Base-by-base conservation (phyloP, 2,329 filamentous ascomycete species). In the Aspergillus japonicus region DNA sequence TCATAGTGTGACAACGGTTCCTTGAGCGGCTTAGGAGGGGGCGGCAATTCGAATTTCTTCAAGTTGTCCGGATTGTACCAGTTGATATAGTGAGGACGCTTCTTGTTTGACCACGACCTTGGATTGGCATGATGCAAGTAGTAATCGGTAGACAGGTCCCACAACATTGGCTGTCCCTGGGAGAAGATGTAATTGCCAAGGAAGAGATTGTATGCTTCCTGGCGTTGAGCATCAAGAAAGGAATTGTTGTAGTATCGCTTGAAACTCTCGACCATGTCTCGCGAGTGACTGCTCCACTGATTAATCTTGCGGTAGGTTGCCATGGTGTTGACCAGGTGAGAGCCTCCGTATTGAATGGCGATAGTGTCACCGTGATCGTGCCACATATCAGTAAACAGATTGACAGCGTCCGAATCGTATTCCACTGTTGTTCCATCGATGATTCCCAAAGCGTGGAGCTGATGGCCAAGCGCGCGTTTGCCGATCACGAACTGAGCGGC, bases 221-320 rank as follows among this genome's bases (percentile, higher is more conserved):
- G 95, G 33, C 95, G 87, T 73, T 99, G 95, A n/a, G 90, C 93
- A 74, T 99, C 95, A 8, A 99, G 84, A 73, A 99, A 99, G 0
- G 94, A 96, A 72, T 99, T 99, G 78, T 98, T 96, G 76, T 99
- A 99, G 75, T 98, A 99, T 29, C 95, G 87, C 75, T 98, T 99
- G 81, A 99, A 97, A 74, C 92, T 96, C 78, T 99, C 95, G 23
- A 99, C 93, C 94, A 99, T 98, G 75, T 99, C 95, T 66, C 95
- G 86, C 2, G 94, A 97, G 74, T 96, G 92, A 68, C 92, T 96
- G 24, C 92, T 96, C 95, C 95, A 99, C 74, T 98, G 94, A 67
- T 98, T 98, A 74, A 97, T 96, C 77, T 98, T 98, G 59, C 95
- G 90, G 75, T 99, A 99, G 4, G 95, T 99, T 66, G 96, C 93